Evolutionary conservation across 202 grass and related monocot species (phyloP), one percentile per base, ranked within the genome.

Genomic region (Tripidium arundinaceum): DNA sequence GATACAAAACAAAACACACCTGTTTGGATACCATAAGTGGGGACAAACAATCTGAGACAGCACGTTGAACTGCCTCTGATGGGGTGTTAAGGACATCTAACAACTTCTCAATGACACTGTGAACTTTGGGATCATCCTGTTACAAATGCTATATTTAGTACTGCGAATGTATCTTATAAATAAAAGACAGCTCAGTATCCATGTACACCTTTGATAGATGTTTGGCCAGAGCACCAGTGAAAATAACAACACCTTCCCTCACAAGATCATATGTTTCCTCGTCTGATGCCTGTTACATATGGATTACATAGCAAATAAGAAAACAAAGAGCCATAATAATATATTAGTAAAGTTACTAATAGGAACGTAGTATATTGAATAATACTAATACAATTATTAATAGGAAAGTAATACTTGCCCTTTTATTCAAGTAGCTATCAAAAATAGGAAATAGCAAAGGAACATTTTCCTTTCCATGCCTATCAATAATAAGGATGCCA

Each of bases 361-460:
- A 72, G 28, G 27, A 52, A 72, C 2, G 10, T 34, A 63, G 52
- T 63, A 14, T 25, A 58, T 69, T 66, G 74, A 74, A 83, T 62
- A 6, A n/a, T 41, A 61, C 49, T 27, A 49, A 31, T 45, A 33
- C 69, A 58, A 34, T 52, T 70, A 83, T 37, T 19, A 85, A 24
- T 34, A 54, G 18, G 27, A 52, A 72, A 34, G 47, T 34, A 63
- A 65, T 50, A 18, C 49, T 58, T 86, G 84, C 95, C 90, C 62
- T 98, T 89, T 98, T 98, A 83, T 98, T 98, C 82, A 98, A 91
- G 74, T 95, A 98, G 84, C 92, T 98, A 65, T 98, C 92, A 68
- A 98, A 98, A 84, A 98, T 98, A 83, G 95, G 95, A 87, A 98
- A 98, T 66, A 98, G 81, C 77, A 98, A 91, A 87, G 90, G 92